A percentile compares a stretch with the other conserved stretches of the same genome.
Evolutionary conservation across 306 rosid species (phyloP).

Genomic region (Cucumis hystrix): DNA sequence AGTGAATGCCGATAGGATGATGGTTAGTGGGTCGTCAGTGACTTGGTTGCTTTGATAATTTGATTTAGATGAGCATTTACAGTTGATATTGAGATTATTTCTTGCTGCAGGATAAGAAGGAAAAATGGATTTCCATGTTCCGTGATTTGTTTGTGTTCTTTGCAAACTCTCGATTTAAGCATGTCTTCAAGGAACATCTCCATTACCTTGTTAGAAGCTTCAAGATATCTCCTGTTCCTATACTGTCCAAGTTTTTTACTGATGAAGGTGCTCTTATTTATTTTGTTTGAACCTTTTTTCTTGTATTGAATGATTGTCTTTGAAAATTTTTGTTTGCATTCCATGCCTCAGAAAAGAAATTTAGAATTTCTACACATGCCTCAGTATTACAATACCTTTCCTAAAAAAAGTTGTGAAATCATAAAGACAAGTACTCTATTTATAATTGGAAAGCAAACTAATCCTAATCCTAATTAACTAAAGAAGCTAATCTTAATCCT

Average conservation of each 20-base stretch:
- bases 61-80: background rate
- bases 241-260: constrained; percentile 52
- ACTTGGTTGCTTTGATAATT: background rate
- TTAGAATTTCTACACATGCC: background rate
- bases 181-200: constrained; percentile 53
- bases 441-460: too few relatives aligned
- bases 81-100: background rate
- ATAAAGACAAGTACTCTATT: too few relatives aligned
- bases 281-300: background rate
- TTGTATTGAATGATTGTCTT: background rate
- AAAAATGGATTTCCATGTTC: constrained; percentile 44
- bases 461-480: too few relatives aligned
- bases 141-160: constrained; percentile 59
- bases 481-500: too few relatives aligned
- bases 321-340: background rate
- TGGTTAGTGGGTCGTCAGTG: constrained; percentile 33
- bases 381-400: too few relatives aligned
- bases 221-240: constrained; percentile 45
- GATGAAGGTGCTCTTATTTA: constrained; percentile 51
- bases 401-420: too few relatives aligned
- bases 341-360: background rate
- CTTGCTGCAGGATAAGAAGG: constrained; percentile 49
- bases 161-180: constrained; percentile 46
- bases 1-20: constrained; percentile 28
- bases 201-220: constrained; percentile 43